Base-by-base conservation (phyloP, 257 asterid species). In the Solanum phureja region DNA sequence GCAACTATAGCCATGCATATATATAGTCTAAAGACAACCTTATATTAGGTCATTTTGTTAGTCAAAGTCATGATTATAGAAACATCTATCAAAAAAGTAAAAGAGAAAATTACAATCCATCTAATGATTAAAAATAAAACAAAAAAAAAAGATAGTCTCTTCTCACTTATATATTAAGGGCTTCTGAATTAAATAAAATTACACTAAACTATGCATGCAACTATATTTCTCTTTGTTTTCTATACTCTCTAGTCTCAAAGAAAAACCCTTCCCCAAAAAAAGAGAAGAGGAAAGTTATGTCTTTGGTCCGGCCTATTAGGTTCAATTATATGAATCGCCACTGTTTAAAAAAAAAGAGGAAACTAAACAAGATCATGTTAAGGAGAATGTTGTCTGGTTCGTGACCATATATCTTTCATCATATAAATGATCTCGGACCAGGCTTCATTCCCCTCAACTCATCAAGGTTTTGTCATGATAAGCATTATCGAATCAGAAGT, bases 311-410 rank as follows among this genome's bases (percentile, higher is more conserved):
- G 8, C 18, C 1, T 11, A 24, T 2, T 44, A 27, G 4, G 9
- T 1, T 79, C 64, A 19, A 3, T 4, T 42, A 8, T 74, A 35
- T 74, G 42, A 74, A 19, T 35, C 1, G 0, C 27, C 11, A 42
- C 1, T 7, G 0, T 44, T 46, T 7, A 8, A 14, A 14, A 35
- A 35, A 35, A 19, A 23, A 23, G 4, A 3, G 24, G 4, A 16
- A 21, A 42, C 31, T 18, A 79, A 44, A 44, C 85, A 44, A 44
- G 85, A 79, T 79, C 31, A 27, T 44, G 85, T 79, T 79, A 79
- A 44, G 85, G 85, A 79, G 85, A 79, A 79, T 79, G 85, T 79
- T 79, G 85, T 79, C 66, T 79, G 85, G 85, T 79, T 79, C 66
- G 66, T 79, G 85, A 79, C 5, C 66, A 79, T 72, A 33, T 71